Evolutionary conservation across 2,329 filamentous ascomycete species (phyloP).

Genomic region (Pseudopithomyces maydicus): DNA sequence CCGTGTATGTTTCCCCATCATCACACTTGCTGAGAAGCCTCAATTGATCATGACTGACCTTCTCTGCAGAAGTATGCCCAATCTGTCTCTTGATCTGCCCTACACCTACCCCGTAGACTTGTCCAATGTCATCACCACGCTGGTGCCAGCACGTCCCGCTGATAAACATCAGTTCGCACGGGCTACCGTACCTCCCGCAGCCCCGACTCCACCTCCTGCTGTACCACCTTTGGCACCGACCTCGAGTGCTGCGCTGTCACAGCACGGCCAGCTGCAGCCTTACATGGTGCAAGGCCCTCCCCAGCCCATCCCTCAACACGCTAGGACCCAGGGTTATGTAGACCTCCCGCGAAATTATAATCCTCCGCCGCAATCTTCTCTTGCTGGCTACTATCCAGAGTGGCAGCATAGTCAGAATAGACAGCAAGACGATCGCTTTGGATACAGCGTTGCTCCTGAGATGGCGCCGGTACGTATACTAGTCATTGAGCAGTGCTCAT

Average conservation of each 20-base stretch:
- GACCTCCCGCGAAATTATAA: constrained; percentile 14
- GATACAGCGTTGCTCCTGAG: constrained; percentile 1
- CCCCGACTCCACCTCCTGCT: constrained; percentile 33
- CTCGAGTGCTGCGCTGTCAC: constrained; percentile 17
- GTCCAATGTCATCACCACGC: not conserved
- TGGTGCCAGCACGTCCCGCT: constrained; percentile 6
- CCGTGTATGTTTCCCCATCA: constrained; percentile 26
- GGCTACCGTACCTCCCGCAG: constrained; percentile 24
- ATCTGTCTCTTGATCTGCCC: not conserved
- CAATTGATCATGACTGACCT: not conserved
- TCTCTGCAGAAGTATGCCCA: not conserved
- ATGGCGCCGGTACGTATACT: constrained; percentile 19
- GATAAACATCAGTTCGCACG: constrained; percentile 27
- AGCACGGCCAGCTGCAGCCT: constrained; percentile 10
- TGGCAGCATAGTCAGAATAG: constrained; percentile 25
- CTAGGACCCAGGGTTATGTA: constrained; percentile 16
- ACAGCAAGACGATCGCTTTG: constrained; percentile 9
- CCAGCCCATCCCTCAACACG: constrained; percentile 7
- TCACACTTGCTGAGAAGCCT: not conserved
- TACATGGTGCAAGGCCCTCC: constrained; percentile 9
- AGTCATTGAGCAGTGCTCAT: not conserved
- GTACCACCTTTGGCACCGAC: constrained; percentile 13
- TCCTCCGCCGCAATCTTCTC: constrained; percentile 15
- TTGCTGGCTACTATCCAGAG: not conserved
- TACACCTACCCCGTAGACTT: not conserved